A percentile compares a stretch with the other conserved stretches of the same genome.
Evolutionary conservation across 768 basidiomycete genomes (phyloP).

Genomic region (Inosperma sp.): DNA sequence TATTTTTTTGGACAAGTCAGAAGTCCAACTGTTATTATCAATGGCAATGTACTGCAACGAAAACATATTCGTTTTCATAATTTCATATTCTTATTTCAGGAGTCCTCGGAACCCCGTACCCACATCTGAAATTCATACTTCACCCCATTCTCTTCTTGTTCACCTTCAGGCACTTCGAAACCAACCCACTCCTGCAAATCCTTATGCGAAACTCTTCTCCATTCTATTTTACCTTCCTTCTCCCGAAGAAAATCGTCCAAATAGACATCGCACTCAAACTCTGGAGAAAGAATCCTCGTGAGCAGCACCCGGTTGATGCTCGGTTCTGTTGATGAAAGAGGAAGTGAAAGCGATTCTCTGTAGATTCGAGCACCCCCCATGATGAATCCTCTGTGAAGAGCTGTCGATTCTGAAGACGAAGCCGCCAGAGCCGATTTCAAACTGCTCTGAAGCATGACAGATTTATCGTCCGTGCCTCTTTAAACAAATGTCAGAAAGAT

Average conservation of each 20-base stretch:
- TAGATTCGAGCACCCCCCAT: constrained; percentile 93
- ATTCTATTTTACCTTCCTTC: constrained; percentile 38
- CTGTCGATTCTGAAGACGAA: constrained; percentile 19
- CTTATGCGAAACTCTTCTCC: constrained; percentile 56
- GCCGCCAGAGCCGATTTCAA: constrained; percentile 39
- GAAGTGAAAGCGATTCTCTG: constrained; percentile 52
- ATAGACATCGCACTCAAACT: constrained; percentile 84
- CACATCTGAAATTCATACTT: constrained; percentile 97
- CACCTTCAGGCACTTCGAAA: constrained; percentile 69
- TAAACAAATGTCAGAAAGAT: neutral
- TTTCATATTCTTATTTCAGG: too few species aligned
- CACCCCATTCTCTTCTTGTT: constrained; percentile 78
- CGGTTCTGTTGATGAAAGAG: constrained; percentile 29
- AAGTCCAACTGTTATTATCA: too few species aligned
- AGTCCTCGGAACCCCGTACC: constrained; percentile 46
- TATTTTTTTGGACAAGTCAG: too few species aligned
- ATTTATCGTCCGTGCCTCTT: constrained; percentile 21
- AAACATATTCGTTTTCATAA: too few species aligned
- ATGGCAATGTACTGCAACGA: too few species aligned
- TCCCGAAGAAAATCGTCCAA: constrained; percentile 66
- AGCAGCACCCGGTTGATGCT: constrained; percentile 80
- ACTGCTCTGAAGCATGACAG: constrained; percentile 36
- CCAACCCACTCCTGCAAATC: constrained; percentile 76
- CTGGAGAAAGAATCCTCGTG: constrained; percentile 73
- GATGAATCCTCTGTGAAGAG: constrained; percentile 63